Conservation (phyloP, 2,329 filamentous ascomycete species). For the Xylariaceae sp. region DNA sequence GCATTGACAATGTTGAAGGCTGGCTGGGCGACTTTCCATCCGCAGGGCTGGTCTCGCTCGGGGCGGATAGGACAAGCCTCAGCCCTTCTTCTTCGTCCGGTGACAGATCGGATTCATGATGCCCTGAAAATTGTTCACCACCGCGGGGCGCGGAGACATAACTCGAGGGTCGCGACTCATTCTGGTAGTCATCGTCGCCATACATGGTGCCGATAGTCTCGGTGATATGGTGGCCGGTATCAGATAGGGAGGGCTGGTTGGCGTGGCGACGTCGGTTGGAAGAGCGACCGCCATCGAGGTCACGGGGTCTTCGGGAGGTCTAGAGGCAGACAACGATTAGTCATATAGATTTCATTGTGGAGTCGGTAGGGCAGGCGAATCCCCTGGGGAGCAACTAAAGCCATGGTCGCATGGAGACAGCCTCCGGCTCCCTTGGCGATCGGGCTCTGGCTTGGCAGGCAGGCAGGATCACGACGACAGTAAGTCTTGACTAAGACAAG, state of each 20-base stretch:
- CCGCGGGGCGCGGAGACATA: constrained; percentile 61
- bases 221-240: constrained; percentile 89
- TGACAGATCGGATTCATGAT: constrained; percentile 29
- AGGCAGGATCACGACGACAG: constrained; percentile 1
- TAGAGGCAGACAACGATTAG: constrained; percentile 31
- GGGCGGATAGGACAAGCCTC: constrained; percentile 43
- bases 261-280: constrained; percentile 55
- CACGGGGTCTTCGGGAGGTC: constrained; percentile 57
- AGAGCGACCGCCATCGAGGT: constrained; percentile 52
- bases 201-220: constrained; percentile 91
- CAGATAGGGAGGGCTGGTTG: constrained; percentile 66
- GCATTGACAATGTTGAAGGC: constrained; percentile 41
- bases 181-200: constrained; percentile 60
- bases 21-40: constrained; percentile 40
- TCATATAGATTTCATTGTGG: constrained; percentile 1
- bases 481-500: constrained; percentile 3
- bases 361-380: neutral
- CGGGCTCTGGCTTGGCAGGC: constrained; percentile 3
- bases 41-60: constrained; percentile 33
- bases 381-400: constrained; percentile 3
- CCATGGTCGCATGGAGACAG: constrained; percentile 4
- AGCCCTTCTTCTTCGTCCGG: constrained; percentile 40
- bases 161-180: constrained; percentile 62
- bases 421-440: constrained; percentile 2
- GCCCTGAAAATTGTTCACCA: constrained; percentile 47